Evolutionary conservation across 31 red algal species (phyloP).

Genomic region (Endocladia muricata): DNA sequence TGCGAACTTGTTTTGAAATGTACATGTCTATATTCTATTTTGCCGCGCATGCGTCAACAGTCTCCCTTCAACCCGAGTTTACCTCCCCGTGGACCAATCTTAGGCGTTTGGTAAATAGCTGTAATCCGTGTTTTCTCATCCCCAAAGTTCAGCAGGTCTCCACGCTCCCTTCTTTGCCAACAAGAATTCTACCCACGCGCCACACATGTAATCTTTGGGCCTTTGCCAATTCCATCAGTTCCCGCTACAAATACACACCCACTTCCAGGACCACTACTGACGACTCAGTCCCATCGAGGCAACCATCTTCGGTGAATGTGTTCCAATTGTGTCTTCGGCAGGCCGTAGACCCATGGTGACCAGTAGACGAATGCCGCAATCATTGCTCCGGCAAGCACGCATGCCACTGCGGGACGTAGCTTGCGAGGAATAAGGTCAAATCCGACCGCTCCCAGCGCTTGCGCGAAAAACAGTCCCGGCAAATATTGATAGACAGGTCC

Average conservation of each 20-base stretch:
- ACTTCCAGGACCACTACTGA: background rate
- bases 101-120: too few species aligned
- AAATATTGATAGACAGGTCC: conserved; percentile 83
- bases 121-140: too few species aligned
- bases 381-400: conserved; percentile 5
- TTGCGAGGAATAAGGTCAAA: conserved; percentile 56
- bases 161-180: too few species aligned
- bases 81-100: too few species aligned
- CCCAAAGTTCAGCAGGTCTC: too few species aligned
- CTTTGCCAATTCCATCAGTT: too few species aligned
- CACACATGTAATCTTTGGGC: too few species aligned
- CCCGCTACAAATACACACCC: background rate
- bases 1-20: too few species aligned
- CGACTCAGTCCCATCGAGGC: conserved; percentile 64
- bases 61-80: too few species aligned
- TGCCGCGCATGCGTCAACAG: too few species aligned
- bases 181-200: too few species aligned
- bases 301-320: conserved; percentile 64
- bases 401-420: background rate
- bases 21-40: too few species aligned
- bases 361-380: conserved; percentile 59
- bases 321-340: conserved; percentile 16
- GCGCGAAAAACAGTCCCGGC: conserved; percentile 75
- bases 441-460: conserved; percentile 43
- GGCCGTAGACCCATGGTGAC: conserved; percentile 76